Percentiles rank a stretch among this genome's conserved stretches.
These are phyloP conservation scores for Venturia carpophila DNA, from an alignment of 2,329 filamentous ascomycete species.

Conservation along the genomic window DNA sequence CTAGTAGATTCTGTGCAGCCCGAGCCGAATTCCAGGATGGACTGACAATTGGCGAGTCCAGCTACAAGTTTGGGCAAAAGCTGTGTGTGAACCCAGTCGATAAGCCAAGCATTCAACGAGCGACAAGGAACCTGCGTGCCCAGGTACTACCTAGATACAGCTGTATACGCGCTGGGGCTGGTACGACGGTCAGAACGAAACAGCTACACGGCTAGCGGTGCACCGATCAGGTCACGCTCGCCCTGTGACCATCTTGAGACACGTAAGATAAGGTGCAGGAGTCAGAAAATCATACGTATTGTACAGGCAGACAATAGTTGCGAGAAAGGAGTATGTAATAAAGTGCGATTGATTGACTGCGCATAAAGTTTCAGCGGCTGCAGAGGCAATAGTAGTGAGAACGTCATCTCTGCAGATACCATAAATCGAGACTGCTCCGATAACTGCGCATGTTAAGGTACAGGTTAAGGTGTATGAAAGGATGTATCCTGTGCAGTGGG, in stretches of 20 bases:
- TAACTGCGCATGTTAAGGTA: background rate
- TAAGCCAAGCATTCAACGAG: background rate
- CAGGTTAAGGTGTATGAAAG: background rate
- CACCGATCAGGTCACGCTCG: background rate
- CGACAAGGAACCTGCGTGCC: slow-evolving; percentile 3
- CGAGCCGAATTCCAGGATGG: slow-evolving; percentile 7
- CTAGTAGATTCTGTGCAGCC: slow-evolving; percentile 2
- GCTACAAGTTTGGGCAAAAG: background rate
- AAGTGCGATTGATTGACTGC: background rate
- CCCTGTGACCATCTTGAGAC: background rate
- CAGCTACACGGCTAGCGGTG: background rate
- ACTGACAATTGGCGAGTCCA: slow-evolving; percentile 3
- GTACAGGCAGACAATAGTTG: too few relatives aligned
- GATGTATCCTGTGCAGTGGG: background rate
- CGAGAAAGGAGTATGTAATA: background rate
- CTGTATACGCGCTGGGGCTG: background rate
- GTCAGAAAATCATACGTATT: background rate
- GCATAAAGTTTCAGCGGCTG: background rate
- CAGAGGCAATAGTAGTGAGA: background rate
- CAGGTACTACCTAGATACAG: background rate
- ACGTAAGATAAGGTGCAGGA: background rate
- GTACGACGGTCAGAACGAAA: background rate
- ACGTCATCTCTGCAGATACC: background rate
- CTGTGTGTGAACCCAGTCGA: background rate
- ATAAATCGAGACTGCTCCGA: background rate